Conservation (phyloP, 345 rosid genomes). For the Viola odorata region DNA sequence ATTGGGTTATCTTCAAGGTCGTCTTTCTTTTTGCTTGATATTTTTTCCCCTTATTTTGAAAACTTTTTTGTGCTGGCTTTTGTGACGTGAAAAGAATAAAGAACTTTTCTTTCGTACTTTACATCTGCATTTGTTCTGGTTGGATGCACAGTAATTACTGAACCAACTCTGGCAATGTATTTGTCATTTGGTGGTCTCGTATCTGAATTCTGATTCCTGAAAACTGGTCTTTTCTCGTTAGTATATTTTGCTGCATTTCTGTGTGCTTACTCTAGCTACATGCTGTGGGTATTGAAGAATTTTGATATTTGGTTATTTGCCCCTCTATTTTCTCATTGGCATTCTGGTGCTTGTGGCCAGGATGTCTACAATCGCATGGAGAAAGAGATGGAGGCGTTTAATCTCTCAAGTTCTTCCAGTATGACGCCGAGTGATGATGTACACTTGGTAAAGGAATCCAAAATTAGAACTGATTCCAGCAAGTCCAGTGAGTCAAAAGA, state of each 20-base stretch:
- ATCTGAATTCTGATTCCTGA: too few species aligned
- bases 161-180: too few species aligned
- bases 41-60: too few species aligned
- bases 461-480: constrained; percentile 37
- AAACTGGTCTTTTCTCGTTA: too few species aligned
- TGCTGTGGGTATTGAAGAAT: neutral
- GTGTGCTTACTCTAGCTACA: neutral
- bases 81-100: too few species aligned
- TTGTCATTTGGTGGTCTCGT: too few species aligned
- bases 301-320: neutral
- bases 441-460: constrained; percentile 35
- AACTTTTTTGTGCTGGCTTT: too few species aligned
- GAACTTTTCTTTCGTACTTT: too few species aligned
- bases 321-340: constrained; percentile 13
- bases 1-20: too few species aligned
- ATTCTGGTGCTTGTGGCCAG: constrained; percentile 38
- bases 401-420: constrained; percentile 43
- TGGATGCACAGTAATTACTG: too few species aligned
- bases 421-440: constrained; percentile 24
- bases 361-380: constrained; percentile 65
- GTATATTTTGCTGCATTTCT: neutral
- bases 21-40: too few species aligned
- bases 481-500: constrained; percentile 45
- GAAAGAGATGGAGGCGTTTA: constrained; percentile 64
- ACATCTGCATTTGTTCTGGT: too few species aligned